Base-by-base conservation (phyloP, 208 protist species). In the Leishmania major region DNA sequence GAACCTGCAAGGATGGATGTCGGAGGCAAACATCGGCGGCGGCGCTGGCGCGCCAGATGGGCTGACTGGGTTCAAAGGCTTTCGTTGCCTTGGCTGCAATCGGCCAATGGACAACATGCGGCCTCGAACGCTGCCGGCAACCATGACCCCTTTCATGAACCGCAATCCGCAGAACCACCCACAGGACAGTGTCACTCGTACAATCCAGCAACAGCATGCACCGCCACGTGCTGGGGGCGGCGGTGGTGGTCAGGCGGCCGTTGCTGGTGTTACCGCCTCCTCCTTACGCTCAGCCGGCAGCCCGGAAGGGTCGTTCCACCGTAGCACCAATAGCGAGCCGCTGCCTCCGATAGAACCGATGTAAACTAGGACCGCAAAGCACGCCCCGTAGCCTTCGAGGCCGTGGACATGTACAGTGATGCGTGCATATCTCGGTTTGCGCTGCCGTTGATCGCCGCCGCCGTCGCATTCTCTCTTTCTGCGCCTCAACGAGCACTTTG, bases 41-140 rank as follows among this genome's bases (percentile, higher is more conserved):
- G 83, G 78, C 6, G 83, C 78, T 31, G 84, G 71, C 6, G 87
- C 87, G 5, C 80, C 94, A n/a, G 95, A 97, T 66, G 93, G 89
- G 22, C 87, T 97, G 59, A 89, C 89, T 17, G 95, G 95, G 55
- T 97, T 96, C 85, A 96, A 95, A 70, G 92, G 92, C 70, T 97
- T 95, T 79, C 95, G 95, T 76, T 97, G 95, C 81, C 90, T 97
- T 28, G 92, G 93, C 55, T 97, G 95, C 83, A 97, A 97, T 79
- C 89, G 95, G 0, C 83, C 90, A 8, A 91, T 97, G 80, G 95
- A 97, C 35, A 91, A 59, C 66, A 88, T 97, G 84, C 95, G 95
- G 0, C 92, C 93, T 17, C 95, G 95, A 43, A 78, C 87, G 19
- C 80, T 92, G 69, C 83, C 89, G 0, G 77, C 85, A 15, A 90